Percentiles rank a stretch among this genome's conserved stretches.
phyloP scores from a whole-genome alignment of 768 basidiomycete species.

The Lactifluus rugatus region DNA sequence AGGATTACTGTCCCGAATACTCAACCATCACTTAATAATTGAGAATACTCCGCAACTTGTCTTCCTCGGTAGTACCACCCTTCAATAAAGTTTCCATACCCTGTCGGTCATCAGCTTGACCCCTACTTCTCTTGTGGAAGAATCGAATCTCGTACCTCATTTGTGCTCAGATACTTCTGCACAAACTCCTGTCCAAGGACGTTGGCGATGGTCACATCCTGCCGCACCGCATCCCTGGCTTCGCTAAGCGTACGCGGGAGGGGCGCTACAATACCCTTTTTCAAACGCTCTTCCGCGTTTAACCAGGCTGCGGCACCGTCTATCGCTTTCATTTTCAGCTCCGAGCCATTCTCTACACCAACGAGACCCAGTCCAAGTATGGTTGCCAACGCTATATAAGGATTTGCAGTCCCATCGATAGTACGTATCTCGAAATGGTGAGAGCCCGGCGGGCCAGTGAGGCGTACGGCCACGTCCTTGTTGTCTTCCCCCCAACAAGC shows the following conservation, averaged over 20 bases:
- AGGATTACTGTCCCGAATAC: background rate
- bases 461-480: slow-evolving; percentile 53
- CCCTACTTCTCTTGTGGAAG: background rate
- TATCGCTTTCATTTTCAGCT: slow-evolving; percentile 34
- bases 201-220: slow-evolving; percentile 30
- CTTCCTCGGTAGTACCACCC: background rate
- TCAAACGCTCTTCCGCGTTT: slow-evolving; percentile 35
- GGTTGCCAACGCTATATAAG: slow-evolving; percentile 48
- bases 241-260: slow-evolving; percentile 42
- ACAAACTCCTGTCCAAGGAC: slow-evolving; percentile 40
- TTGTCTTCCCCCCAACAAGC: slow-evolving; percentile 61
- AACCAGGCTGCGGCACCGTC: slow-evolving; percentile 32
- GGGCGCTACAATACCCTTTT: slow-evolving; percentile 38
- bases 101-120: slow-evolving; percentile 1
- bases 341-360: slow-evolving; percentile 34
- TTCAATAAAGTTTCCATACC: slow-evolving; percentile 11
- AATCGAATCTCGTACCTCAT: slow-evolving; percentile 30
- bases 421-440: slow-evolving; percentile 58
- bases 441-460: slow-evolving; percentile 36
- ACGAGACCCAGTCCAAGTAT: slow-evolving; percentile 44
- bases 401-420: slow-evolving; percentile 56
- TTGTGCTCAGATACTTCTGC: slow-evolving; percentile 37
- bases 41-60: background rate
- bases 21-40: background rate
- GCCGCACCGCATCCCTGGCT: slow-evolving; percentile 34